These are phyloP conservation scores for Shiraia bambusicola DNA, from an alignment of 2,329 filamentous ascomycete genomes.

Conservation along the genomic window DNA sequence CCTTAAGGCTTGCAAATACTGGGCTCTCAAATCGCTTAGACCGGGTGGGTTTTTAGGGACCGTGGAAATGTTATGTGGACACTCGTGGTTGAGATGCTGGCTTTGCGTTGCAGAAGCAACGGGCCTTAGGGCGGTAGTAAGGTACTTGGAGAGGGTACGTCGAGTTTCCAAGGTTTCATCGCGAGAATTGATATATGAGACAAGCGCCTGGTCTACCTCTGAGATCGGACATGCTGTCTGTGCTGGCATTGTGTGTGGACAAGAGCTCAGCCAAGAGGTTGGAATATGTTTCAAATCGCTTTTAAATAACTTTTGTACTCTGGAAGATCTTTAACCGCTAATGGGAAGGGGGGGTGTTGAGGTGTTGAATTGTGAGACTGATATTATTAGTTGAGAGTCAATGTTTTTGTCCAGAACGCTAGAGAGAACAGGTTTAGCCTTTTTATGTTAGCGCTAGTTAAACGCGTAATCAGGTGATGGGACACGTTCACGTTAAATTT, in stretches of 20 bases:
- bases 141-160: slow-evolving; percentile 33
- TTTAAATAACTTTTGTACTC: too few relatives aligned
- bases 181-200: slow-evolving; percentile 40
- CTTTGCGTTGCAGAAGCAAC: slow-evolving; percentile 29
- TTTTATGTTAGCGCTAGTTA: too few relatives aligned
- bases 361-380: too few relatives aligned
- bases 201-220: slow-evolving; percentile 39
- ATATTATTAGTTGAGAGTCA: too few relatives aligned
- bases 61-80: slow-evolving; percentile 26
- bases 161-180: slow-evolving; percentile 43
- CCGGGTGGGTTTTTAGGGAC: slow-evolving; percentile 38
- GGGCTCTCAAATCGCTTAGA: slow-evolving; percentile 45
- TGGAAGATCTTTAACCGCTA: too few relatives aligned
- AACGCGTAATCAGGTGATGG: too few relatives aligned
- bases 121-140: slow-evolving; percentile 33
- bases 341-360: too few relatives aligned
- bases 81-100: slow-evolving; percentile 37
- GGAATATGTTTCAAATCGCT: too few relatives aligned
- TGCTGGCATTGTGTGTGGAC: slow-evolving; percentile 19
- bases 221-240: slow-evolving; percentile 39
- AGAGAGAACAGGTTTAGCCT: too few relatives aligned
- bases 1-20: slow-evolving; percentile 51
- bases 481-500: too few relatives aligned
- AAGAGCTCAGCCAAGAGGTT: too few relatives aligned
- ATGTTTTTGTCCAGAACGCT: too few relatives aligned